Evolutionary conservation across 495 filamentous ascomycete genomes (phyloP), one percentile per base, ranked within the genome.

Genomic region (Neurospora sp.): DNA sequence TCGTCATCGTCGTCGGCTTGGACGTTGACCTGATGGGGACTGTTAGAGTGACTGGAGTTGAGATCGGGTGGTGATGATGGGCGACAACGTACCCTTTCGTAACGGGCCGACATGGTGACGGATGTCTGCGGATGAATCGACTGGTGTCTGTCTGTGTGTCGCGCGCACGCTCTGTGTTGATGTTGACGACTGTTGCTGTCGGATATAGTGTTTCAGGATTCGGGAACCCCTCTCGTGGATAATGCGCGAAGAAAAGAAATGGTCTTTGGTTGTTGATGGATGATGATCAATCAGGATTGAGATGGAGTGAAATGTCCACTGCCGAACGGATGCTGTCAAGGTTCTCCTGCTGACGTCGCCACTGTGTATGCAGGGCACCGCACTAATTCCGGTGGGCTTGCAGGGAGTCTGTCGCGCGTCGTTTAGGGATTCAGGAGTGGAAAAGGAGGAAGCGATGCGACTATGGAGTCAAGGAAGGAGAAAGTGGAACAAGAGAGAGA

Each of bases 81-180:
- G 18, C 12, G 18, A n/a, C 31, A 39, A 84, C 90, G 73, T 88
- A 96, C 93, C 87, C 92, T 86, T 83, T 94, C 91, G 83, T 97
- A 97, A 73, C 92, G 90, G 85, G 93, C 92, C 79, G 92, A 86
- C 87, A 91, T 93, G 86, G 89, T 93, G 81, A 69, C 40, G 72
- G 71, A 72, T 37, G 40, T 62, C 27, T n/a, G 20, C 4, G 23
- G 27, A 66, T 66, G 54, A 66, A 9, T 37, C 54, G 54, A 66
- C 54, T 9, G 54, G 2, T 66, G 31, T 66, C 27, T 18, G 23
- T 62, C 54, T 66, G 5, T 66, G 5, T 35, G 54, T 66, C 27
- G 54, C 48, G 48, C 23, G 23, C 12, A 8, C 23, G 23, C 48
- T 35, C 2, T 37, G 7, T 35, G 54, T 66, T 66, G 27, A 66